Evolutionary conservation across 2,329 filamentous ascomycete genomes (phyloP).

Genomic region (Fusarium haematococcum): DNA sequence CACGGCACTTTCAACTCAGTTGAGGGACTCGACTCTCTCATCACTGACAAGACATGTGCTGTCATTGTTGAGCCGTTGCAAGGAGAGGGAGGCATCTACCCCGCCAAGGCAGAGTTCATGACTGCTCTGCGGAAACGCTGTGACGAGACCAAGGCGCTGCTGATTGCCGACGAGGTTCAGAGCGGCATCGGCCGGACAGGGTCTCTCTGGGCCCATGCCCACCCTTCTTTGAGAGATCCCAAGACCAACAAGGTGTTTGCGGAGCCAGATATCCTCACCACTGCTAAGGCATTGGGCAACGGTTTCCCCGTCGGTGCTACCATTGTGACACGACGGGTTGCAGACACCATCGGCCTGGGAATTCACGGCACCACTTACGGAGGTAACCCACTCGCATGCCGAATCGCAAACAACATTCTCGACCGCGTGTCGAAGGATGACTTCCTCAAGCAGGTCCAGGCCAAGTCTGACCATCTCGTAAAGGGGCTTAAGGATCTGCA

Average conservation of each 20-base stretch:
- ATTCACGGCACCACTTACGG: conserved; percentile 7
- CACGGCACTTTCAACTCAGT: conserved; percentile 4
- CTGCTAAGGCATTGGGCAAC: conserved; percentile 5
- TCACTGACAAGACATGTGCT: conserved; percentile 3
- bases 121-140: neutral
- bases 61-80: conserved; percentile 11
- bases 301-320: conserved; percentile 7
- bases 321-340: conserved; percentile 1
- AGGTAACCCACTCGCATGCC: conserved; percentile 8
- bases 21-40: neutral
- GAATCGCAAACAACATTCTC: conserved; percentile 4
- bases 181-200: neutral
- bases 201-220: conserved; percentile 8
- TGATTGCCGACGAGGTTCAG: conserved; percentile 6
- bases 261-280: conserved; percentile 7
- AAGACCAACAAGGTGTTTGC: conserved; percentile 7
- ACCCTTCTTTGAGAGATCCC: neutral
- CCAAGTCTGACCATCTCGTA: neutral
- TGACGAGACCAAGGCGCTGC: conserved; percentile 1
- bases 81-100: conserved; percentile 8
- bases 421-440: neutral
- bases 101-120: conserved; percentile 3
- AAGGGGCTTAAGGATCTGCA: conserved; percentile 1
- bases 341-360: conserved; percentile 1
- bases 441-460: neutral